Evolutionary conservation across 2,329 filamentous ascomycete species (phyloP).

Genomic region (Aspergillus texensis): DNA sequence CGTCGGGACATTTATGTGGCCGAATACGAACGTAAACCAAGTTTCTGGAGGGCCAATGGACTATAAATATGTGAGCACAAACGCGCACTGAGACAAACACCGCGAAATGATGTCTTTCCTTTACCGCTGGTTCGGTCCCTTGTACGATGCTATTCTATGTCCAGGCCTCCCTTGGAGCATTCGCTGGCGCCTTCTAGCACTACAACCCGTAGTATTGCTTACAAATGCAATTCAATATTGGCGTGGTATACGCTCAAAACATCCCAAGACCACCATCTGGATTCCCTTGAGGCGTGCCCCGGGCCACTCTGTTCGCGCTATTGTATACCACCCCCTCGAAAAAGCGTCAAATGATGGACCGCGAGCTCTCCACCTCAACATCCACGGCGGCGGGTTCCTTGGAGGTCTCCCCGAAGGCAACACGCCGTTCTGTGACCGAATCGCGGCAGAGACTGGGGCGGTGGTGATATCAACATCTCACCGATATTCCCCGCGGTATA

Average conservation of each 20-base stretch:
- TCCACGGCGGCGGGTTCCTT: constrained; percentile 18
- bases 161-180: constrained; percentile 40
- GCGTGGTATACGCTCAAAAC: constrained; percentile 12
- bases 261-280: constrained; percentile 1
- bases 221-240: constrained; percentile 39
- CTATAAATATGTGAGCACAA: background rate
- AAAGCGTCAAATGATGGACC: background rate
- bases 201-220: constrained; percentile 47
- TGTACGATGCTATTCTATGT: constrained; percentile 39
- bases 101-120: background rate
- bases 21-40: background rate
- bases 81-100: too few relatives aligned
- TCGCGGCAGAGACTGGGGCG: constrained; percentile 46
- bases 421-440: constrained; percentile 14
- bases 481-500: constrained; percentile 44
- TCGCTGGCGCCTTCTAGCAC: constrained; percentile 49
- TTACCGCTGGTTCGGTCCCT: constrained; percentile 6
- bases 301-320: constrained; percentile 10
- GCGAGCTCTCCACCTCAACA: constrained; percentile 15
- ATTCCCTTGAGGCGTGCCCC: constrained; percentile 14
- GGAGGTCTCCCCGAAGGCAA: constrained; percentile 19
- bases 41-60: background rate
- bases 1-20: too few relatives aligned
- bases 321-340: constrained; percentile 7
- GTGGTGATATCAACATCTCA: constrained; percentile 45